Evolutionary conservation across 163 green algal species (phyloP).

Genomic region (Chlorella variabilis): DNA sequence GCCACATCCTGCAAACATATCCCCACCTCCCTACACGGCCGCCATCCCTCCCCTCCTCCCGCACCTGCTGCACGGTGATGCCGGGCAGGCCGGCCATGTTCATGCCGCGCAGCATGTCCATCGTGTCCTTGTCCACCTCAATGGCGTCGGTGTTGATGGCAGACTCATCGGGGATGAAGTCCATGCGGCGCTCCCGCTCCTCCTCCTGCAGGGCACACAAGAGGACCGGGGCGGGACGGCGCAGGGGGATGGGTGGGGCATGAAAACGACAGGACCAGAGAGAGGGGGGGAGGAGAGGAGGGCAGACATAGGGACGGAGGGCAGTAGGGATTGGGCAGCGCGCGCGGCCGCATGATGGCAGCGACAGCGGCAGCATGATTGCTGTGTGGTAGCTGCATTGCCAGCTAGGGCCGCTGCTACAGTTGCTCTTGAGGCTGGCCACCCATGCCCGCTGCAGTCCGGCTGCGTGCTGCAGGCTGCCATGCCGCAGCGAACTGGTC

Average conservation of each 20-base stretch:
- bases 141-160: conserved; percentile 95
- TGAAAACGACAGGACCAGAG: neutral
- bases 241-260: neutral
- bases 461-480: too few species aligned
- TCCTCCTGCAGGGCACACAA: conserved; percentile 85
- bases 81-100: conserved; percentile 93
- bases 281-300: neutral
- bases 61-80: conserved; percentile 59
- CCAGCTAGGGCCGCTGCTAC: too few species aligned
- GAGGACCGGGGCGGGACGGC: neutral
- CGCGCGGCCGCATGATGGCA: too few species aligned
- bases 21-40: too few species aligned
- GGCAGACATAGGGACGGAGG: neutral
- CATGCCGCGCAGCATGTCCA: conserved; percentile 95
- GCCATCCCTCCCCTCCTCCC: too few species aligned
- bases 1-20: too few species aligned
- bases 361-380: too few species aligned
- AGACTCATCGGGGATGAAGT: conserved; percentile 99
- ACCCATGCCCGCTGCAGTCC: too few species aligned
- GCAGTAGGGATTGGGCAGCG: too few species aligned
- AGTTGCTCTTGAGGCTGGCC: too few species aligned
- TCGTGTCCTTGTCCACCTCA: conserved; percentile 88
- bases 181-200: conserved; percentile 99
- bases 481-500: too few species aligned
- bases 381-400: too few species aligned